Evolutionary conservation across 371 early-diverging fungal genomes (phyloP), one percentile per base, ranked within the genome.

Genomic region (Quaeritorhiza haematococci): DNA sequence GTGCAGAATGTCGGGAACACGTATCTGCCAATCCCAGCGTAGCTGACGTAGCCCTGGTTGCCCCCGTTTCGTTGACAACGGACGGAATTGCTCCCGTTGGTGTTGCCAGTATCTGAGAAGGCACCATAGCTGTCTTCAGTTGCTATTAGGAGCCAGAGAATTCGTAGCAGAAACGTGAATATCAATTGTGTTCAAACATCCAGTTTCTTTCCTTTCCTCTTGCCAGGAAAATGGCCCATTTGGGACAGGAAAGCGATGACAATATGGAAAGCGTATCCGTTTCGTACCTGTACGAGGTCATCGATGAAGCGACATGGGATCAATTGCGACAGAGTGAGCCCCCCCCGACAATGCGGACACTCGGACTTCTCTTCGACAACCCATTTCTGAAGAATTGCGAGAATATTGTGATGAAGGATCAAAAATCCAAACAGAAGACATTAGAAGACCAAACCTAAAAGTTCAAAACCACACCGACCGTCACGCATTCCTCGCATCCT

Each of bases 261-360:
- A n/a, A 15, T 38, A 38, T 15, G 15, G n/a, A 38, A 15, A n/a
- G n/a, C 41, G n/a, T n/a, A n/a, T n/a, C n/a, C n/a, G 33, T 55
- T 0, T 1, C 49, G 24, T 33, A 68, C 66, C 32, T 60, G 53
- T 3, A 56, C 67, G 1, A 73, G 32, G 7, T 73, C 74, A 24
- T 70, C 68, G 27, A 73, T 58, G 49, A 73, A 73, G 6, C 74
- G 59, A 47, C 74, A 73, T 19, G 45, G 59, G 17, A 73, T 65
- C 15, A 73, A 65, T 26, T 63, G 55, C 4, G 63, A 56, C 1
- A 26, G 19, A 23, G 28, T n/a, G 24, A 73, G 50, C 13, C 53
- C 55, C 0, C 62, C 43, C 1, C 74, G 53, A 54, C 74, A 73
- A 47, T 73, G 74, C 32, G 74, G 74, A 46, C 74, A 73, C 28